Evolutionary conservation across 805 yeast genomes (phyloP).

Genomic region (Brettanomyces nanus): DNA sequence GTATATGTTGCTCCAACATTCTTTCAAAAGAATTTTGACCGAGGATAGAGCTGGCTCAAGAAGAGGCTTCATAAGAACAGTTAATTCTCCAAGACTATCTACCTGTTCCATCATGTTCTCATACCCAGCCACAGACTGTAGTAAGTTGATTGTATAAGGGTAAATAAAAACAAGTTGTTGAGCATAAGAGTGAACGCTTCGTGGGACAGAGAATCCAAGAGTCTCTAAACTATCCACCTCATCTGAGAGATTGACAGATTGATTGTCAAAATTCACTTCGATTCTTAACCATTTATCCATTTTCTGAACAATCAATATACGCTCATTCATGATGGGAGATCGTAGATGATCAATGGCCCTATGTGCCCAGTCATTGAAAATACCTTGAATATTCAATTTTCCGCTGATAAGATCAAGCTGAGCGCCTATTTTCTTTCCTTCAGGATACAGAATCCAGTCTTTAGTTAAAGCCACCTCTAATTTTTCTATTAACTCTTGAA

Average conservation of each 20-base stretch:
- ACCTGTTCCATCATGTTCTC: slow-evolving; percentile 9
- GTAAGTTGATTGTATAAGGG: slow-evolving; percentile 48
- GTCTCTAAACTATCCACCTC: slow-evolving; percentile 45
- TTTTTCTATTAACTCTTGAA: slow-evolving; percentile 33
- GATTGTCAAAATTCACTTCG: slow-evolving; percentile 41
- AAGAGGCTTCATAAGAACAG: slow-evolving; percentile 28
- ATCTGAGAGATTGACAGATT: slow-evolving; percentile 31
- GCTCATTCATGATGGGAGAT: slow-evolving; percentile 9
- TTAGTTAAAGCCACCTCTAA: slow-evolving; percentile 47
- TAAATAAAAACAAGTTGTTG: slow-evolving; percentile 42
- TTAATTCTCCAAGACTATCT: slow-evolving; percentile 31
- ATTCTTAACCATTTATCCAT: slow-evolving; percentile 22
- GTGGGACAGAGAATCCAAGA: slow-evolving; percentile 53
- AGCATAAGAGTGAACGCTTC: slow-evolving; percentile 36
- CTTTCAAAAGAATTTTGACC: slow-evolving; percentile 27
- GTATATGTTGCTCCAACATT: slow-evolving; percentile 47
- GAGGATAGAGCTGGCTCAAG: slow-evolving; percentile 23
- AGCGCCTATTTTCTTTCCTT: slow-evolving; percentile 53
- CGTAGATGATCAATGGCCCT: slow-evolving; percentile 5
- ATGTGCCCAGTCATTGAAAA: slow-evolving; percentile 43
- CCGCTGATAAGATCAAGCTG: slow-evolving; percentile 40
- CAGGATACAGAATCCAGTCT: slow-evolving; percentile 55
- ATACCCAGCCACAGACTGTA: slow-evolving; percentile 42
- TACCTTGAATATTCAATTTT: slow-evolving; percentile 34
- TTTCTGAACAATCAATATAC: slow-evolving; percentile 31